A percentile compares a stretch with the other conserved stretches of the same genome.
These are phyloP conservation scores for Cochlearia excelsa DNA, from an alignment of 345 rosid genomes.

Conservation along the genomic window DNA sequence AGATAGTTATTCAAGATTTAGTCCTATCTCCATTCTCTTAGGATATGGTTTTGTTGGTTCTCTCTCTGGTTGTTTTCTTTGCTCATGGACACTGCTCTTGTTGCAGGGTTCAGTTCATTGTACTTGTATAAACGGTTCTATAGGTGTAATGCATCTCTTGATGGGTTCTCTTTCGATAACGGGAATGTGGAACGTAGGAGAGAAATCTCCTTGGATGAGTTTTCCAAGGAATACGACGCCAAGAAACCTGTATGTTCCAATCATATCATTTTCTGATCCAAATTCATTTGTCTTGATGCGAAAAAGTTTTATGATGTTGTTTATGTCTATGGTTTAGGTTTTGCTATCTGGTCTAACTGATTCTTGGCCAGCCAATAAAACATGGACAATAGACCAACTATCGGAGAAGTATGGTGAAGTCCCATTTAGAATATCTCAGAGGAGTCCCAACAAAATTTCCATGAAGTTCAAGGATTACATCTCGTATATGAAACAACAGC, in stretches of 20 bases:
- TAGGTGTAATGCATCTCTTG: constrained; percentile 71
- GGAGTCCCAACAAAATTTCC: constrained; percentile 54
- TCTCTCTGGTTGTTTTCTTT: background rate
- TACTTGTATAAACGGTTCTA: constrained; percentile 85
- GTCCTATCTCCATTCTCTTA: background rate
- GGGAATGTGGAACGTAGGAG: constrained; percentile 70
- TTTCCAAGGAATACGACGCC: constrained; percentile 52
- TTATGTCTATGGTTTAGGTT: constrained; percentile 45
- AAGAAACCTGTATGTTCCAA: constrained; percentile 62
- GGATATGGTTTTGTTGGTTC: constrained; percentile 6
- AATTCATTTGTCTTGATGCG: background rate
- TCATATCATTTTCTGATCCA: background rate
- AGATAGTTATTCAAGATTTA: background rate
- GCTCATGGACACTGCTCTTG: constrained; percentile 11
- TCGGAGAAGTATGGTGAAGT: constrained; percentile 59
- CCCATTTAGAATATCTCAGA: constrained; percentile 78
- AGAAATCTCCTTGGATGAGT: constrained; percentile 56
- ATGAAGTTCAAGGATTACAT: constrained; percentile 86
- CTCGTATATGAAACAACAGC: constrained; percentile 67
- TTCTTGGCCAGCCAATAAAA: constrained; percentile 80
- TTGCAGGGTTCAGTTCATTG: constrained; percentile 74
- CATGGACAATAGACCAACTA: constrained; percentile 78
- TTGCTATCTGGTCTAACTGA: constrained; percentile 75
- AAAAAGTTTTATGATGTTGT: constrained; percentile 6
- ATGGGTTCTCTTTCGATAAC: constrained; percentile 57